A percentile compares a stretch with the other conserved stretches of the same genome.
Evolutionary conservation across 805 yeast species (phyloP).

Genomic region (Metschnikowia similis): DNA sequence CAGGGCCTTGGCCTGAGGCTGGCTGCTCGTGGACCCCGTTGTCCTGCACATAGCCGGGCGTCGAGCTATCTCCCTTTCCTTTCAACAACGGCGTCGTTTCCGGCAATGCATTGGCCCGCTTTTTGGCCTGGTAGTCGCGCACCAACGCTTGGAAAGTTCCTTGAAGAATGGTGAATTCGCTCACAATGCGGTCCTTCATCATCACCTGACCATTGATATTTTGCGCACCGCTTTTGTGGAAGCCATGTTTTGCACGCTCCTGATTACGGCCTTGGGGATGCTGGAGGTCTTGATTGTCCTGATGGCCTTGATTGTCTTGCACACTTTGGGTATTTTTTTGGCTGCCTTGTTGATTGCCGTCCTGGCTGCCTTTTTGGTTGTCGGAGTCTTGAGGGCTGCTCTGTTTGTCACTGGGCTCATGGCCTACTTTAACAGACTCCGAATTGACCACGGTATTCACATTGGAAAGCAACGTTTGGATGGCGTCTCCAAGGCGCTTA

Average conservation of each 20-base stretch:
- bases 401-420: background rate
- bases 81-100: conserved; percentile 9
- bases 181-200: conserved; percentile 48
- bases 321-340: background rate
- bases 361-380: background rate
- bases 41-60: background rate
- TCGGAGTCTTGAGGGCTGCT: background rate
- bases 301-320: no score
- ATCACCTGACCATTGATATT: conserved; percentile 28
- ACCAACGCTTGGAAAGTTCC: conserved; percentile 39
- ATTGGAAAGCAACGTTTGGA: conserved; percentile 27
- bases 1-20: background rate
- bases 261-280: background rate
- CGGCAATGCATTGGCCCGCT: conserved; percentile 23
- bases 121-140: conserved; percentile 47
- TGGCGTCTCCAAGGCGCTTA: conserved; percentile 27
- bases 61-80: background rate
- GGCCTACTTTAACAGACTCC: conserved; percentile 4
- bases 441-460: conserved; percentile 24
- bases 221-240: conserved; percentile 12
- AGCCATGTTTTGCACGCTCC: conserved; percentile 7
- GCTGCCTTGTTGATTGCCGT: background rate
- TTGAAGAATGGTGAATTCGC: conserved; percentile 53
- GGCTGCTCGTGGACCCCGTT: background rate
- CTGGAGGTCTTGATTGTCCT: no score